Evolutionary conservation across 2,329 filamentous ascomycete genomes (phyloP), one percentile per base, ranked within the genome.

Genomic region (Cladosporium sp.): DNA sequence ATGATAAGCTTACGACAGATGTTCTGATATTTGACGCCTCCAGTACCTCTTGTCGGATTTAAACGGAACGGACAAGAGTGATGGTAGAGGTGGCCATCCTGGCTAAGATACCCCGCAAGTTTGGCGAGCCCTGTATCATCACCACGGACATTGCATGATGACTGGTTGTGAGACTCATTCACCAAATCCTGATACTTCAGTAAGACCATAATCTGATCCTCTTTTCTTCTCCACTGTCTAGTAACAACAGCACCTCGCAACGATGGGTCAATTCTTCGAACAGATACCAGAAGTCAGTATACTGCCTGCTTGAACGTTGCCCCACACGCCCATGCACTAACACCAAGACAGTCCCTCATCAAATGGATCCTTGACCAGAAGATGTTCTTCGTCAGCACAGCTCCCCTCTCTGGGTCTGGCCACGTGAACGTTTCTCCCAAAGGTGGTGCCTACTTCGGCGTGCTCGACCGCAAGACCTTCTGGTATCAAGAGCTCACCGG

Each of bases 351-450:
- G 28, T 69, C 67, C 42, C 66, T 76, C 25, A 66, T 67, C 24
- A 61, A 68, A 64, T 78, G 76, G 76, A 76, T 77, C 56, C 64
- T 73, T 1, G 64, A 71, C n/a, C 76, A 78, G 51, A 71, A 76
- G 42, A 70, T 77, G 67, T 69, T 78, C 45, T 76, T 70, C 66
- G 75, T 78, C 28, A 73, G 70, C 42, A 74, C 74, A 0, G 74
- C 75, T 0, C 75, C 75, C 0, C 70, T 78, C 5, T 70, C 73
- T 3, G 62, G 60, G 20, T 35, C 62, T 3, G 75, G 75, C 20
- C 75, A 78, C 63, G 74, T 78, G 61, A 78, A 78, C 60, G 70
- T 77, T 60, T 76, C 74, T 0, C 76, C 76, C 2, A 78, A 78
- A 63, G 75, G 76, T 56, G 75, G 75, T 5, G 19, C 44, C n/a